Conservation (phyloP, 1,284 basidiomycete species). For the Cutaneotrichosporon curvatum region DNA sequence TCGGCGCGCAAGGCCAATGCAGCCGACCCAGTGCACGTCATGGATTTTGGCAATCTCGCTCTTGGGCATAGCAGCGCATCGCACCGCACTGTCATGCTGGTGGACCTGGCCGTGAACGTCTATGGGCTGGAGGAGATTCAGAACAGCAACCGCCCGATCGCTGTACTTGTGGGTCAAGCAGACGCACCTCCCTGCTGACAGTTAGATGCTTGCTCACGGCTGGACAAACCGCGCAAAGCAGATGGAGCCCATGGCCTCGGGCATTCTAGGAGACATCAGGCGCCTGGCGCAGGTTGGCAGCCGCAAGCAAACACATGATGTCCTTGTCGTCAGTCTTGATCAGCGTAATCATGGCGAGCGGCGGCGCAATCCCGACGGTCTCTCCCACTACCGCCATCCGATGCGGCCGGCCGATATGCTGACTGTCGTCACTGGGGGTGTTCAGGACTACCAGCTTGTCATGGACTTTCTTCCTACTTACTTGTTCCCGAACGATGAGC, state of each 20-base stretch:
- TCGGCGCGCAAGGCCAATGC: slow-evolving; percentile 3
- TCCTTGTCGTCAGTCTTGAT: slow-evolving; percentile 50
- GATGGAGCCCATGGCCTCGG: slow-evolving; percentile 32
- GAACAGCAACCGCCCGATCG: slow-evolving; percentile 22
- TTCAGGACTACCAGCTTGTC: slow-evolving; percentile 63
- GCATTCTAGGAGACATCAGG: slow-evolving; percentile 28
- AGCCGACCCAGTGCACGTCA: slow-evolving; percentile 10
- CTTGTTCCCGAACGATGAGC: slow-evolving; percentile 66
- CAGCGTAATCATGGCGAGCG: slow-evolving; percentile 65
- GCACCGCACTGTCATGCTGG: slow-evolving; percentile 19
- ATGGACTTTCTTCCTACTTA: slow-evolving; percentile 72
- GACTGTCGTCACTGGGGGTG: slow-evolving; percentile 3
- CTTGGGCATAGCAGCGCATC: slow-evolving; percentile 16
- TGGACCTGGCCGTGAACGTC: slow-evolving; percentile 32
- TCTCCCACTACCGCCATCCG: background rate
- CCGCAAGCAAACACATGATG: slow-evolving; percentile 23
- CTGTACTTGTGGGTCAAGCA: slow-evolving; percentile 20
- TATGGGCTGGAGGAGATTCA: slow-evolving; percentile 39
- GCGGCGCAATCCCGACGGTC: slow-evolving; percentile 41
- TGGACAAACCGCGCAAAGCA: slow-evolving; percentile 15
- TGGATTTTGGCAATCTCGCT: slow-evolving; percentile 28
- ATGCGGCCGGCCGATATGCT: too few species aligned
- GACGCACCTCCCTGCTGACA: slow-evolving; percentile 1
- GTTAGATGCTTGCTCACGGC: slow-evolving; percentile 14
- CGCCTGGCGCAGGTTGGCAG: slow-evolving; percentile 5